Conservation (phyloP, 768 basidiomycete genomes). For the Lactifluus volemus region DNA sequence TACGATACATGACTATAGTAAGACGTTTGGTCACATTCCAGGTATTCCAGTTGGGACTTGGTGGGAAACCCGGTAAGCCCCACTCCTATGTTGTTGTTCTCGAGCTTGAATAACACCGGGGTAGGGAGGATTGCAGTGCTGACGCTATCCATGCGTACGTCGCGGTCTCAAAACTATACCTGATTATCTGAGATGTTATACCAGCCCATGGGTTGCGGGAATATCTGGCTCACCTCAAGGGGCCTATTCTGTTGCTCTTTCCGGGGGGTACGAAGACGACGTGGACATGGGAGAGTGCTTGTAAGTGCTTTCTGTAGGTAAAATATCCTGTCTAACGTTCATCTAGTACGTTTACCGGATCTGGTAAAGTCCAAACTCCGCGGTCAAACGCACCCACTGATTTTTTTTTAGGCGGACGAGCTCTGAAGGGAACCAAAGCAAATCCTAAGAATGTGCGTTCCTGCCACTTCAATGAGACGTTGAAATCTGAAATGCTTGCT, state of each 20-base stretch:
- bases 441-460: slow-evolving; percentile 72
- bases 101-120: background rate
- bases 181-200: background rate
- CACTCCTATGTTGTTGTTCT: background rate
- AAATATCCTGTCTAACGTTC: background rate
- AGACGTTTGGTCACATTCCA: slow-evolving; percentile 74
- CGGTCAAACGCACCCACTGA: background rate
- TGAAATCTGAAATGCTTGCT: background rate
- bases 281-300: slow-evolving; percentile 76
- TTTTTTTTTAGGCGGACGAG: slow-evolving; percentile 55
- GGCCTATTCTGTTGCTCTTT: slow-evolving; percentile 79
- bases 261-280: slow-evolving; percentile 85
- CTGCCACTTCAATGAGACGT: background rate
- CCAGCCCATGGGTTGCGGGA: slow-evolving; percentile 76
- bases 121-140: slow-evolving; percentile 52
- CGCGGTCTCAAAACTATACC: background rate
- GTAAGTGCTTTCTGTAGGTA: slow-evolving; percentile 36
- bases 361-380: slow-evolving; percentile 35
- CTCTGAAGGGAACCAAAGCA: slow-evolving; percentile 75
- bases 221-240: slow-evolving; percentile 62
- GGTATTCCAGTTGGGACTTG: slow-evolving; percentile 71
- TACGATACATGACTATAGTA: slow-evolving; percentile 33
- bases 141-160: slow-evolving; percentile 83
- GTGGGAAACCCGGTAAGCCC: slow-evolving; percentile 61
- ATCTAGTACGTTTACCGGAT: slow-evolving; percentile 69